Percentiles rank a stretch among this genome's conserved stretches.
Conservation (phyloP, 1,284 basidiomycete species). For the Paramarasmius palmivorus region DNA sequence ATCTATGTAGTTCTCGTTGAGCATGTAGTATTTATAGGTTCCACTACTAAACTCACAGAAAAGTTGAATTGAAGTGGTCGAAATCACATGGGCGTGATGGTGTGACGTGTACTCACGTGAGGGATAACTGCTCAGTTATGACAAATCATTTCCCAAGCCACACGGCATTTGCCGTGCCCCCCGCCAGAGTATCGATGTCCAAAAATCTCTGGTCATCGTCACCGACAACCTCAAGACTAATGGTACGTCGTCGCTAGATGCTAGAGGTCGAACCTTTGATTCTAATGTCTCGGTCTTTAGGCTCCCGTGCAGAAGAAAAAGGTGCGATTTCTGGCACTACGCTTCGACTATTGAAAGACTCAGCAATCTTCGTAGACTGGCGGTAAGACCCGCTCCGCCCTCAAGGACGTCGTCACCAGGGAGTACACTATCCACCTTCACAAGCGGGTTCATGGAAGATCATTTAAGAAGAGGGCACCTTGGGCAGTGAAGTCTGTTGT, state of each 20-base stretch:
- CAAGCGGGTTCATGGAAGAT: conserved; percentile 88
- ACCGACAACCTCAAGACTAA: neutral
- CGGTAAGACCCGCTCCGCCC: conserved; percentile 88
- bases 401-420: conserved; percentile 94
- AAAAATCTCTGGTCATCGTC: neutral
- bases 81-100: too few relatives aligned
- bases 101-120: too few relatives aligned
- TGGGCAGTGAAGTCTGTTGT: conserved; percentile 92
- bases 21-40: too few relatives aligned
- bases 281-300: neutral
- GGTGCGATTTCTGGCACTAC: neutral
- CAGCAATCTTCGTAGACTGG: conserved; percentile 10
- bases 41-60: too few relatives aligned
- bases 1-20: too few relatives aligned
- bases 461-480: conserved; percentile 94
- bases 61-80: too few relatives aligned
- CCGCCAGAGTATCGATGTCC: neutral
- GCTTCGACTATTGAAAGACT: neutral
- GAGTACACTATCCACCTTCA: conserved; percentile 97
- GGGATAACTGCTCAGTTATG: too few relatives aligned
- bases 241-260: neutral
- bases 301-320: conserved; percentile 6
- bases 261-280: too few relatives aligned
- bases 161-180: neutral
- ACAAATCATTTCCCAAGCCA: neutral